Base-by-base conservation (phyloP, 2,329 filamentous ascomycete genomes). In the Fusarium globosum region DNA sequence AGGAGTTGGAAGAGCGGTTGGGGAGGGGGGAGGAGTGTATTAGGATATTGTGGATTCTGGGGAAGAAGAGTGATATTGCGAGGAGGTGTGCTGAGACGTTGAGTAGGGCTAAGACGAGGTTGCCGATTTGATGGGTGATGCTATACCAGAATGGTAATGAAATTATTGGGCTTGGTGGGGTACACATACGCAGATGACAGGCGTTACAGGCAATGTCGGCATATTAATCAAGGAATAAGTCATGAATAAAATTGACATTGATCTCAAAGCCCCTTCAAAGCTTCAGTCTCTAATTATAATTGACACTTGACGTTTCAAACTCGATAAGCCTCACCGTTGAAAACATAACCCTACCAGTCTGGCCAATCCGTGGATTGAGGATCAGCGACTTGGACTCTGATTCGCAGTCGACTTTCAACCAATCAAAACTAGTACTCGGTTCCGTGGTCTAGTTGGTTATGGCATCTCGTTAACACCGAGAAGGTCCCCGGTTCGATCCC, bases 61-160 rank as follows among this genome's bases (percentile, higher is more conserved):
- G 88, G 0, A 84, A 85, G 58, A 89, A 89, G 73, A 88, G 87
- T 1, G 87, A 89, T 72, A 88, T 78, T 62, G 78, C 79, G 9
- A 75, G 71, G 36, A 71, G 71, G 39, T 66, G 76, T 45, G 76
- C 77, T 5, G 73, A 74, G 41, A 64, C 74, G 2, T 33, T 79
- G 14, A 38, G 39, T n/a, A 39, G 43, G 16, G 66, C 58, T 1
- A 69, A 69, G 23, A 38, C 43, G 7, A 69, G 68, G 23, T 28
- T 69, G 21, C 11, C 11, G 7, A 41, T 42, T 6, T 57, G 10
- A 68, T 28, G 33, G 12, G 11, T 28, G 46, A 51, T 36, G 30
- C 48, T 52, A 30, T 48, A 16, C 28, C 28, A 9, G 20, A 13
- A 49, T 26, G 30, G 48, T 33, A 15, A 49, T 49, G 21, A 23